Evolutionary conservation across 2,329 filamentous ascomycete genomes (phyloP).

Genomic region (Nemania abortiva): DNA sequence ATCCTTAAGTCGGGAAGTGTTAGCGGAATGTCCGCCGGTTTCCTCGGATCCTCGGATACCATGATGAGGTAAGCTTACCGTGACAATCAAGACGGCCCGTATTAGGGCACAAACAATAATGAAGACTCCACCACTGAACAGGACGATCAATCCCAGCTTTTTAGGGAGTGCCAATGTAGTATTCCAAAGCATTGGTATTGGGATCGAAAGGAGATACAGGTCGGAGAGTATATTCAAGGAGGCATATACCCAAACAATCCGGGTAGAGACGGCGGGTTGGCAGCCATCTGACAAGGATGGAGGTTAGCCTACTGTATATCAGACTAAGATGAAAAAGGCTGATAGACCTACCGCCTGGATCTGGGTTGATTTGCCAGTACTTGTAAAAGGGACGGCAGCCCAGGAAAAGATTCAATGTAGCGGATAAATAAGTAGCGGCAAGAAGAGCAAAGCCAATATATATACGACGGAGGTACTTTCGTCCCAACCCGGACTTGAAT

Average conservation of each 20-base stretch:
- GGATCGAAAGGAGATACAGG: constrained; percentile 69
- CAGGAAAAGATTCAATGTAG: constrained; percentile 60
- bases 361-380: constrained; percentile 67
- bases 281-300: constrained; percentile 55
- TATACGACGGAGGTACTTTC: constrained; percentile 57
- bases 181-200: constrained; percentile 63
- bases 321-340: neutral
- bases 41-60: neutral
- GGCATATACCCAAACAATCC: constrained; percentile 61
- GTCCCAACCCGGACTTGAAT: constrained; percentile 53
- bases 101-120: constrained; percentile 55
- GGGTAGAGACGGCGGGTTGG: constrained; percentile 60
- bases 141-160: constrained; percentile 53
- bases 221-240: constrained; percentile 67
- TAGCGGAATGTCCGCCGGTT: neutral
- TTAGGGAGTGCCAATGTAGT: constrained; percentile 52
- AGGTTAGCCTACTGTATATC: constrained; percentile 18
- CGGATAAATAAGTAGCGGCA: constrained; percentile 58
- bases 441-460: constrained; percentile 61
- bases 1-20: constrained; percentile 48
- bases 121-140: constrained; percentile 56
- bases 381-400: constrained; percentile 61
- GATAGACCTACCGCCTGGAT: constrained; percentile 61
- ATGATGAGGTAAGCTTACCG: constrained; percentile 41
- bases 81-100: constrained; percentile 54